Evolutionary conservation across 2,329 filamentous ascomycete species (phyloP), one percentile per base, ranked within the genome.

Genomic region (Nannizziopsis arthrosporioides): DNA sequence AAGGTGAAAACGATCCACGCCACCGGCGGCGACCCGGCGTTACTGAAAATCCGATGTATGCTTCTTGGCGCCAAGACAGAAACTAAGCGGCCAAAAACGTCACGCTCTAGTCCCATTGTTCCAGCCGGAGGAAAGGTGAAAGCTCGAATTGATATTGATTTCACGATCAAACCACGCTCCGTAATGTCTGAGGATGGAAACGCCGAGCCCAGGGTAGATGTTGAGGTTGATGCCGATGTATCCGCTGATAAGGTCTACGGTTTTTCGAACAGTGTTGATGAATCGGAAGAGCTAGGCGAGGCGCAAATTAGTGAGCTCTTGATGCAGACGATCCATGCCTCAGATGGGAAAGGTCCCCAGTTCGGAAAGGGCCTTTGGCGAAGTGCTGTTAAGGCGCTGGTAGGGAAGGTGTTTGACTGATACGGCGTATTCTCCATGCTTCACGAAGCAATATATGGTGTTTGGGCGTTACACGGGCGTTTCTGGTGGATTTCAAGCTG

Each of bases 231-330:
- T 34, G 64, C 64, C 22, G 63, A 67, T 39, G 64, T 65, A 1
- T 49, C 65, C 11, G 64, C 64, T 2, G 65, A 58, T 14, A 67
- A 68, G 46, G 59, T 69, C 34, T 69, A 69, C 41, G 67, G 67
- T 1, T 67, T 68, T 32, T 68, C 37, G 62, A 60, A 18, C 50
- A 22, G 51, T 6, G 54, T 41, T 2, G 32, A 56, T 43, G 53
- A 54, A 43, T 55, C 54, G 1, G 57, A 27, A 27, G 22, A 61
- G 38, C 51, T 64, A 3, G 60, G 64, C 2, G 63, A 67, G 40
- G 53, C 54, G 15, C 61, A 65, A 39, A 65, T 69, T 60, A 57
- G 59, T 19, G 60, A 56, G 37, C 32, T 55, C n/a, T 44, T 56
- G 15, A 51, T 15, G 12, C 50, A 51, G 27, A 22, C 42, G 14